Evolutionary conservation across 768 basidiomycete species (phyloP).

Genomic region (Pisolithus orientalis): DNA sequence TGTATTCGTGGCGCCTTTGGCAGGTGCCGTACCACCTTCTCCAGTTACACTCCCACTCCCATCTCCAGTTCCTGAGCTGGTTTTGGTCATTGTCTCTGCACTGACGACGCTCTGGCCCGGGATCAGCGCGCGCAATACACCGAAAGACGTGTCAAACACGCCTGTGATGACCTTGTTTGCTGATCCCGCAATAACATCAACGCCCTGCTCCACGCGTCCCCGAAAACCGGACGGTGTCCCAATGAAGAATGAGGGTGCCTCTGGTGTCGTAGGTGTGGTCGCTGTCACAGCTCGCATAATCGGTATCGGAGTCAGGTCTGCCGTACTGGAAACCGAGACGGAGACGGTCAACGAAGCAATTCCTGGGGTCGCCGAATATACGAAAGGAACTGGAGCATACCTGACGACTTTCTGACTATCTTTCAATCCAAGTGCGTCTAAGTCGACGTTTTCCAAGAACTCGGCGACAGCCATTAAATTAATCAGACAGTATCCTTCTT

Average conservation of each 20-base stretch:
- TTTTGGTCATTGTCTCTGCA: slow-evolving; percentile 2
- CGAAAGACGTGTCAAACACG: slow-evolving; percentile 88
- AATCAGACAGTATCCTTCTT: slow-evolving; percentile 89
- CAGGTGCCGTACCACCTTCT: slow-evolving; percentile 5
- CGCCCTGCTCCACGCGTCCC: slow-evolving; percentile 71
- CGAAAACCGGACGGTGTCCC: slow-evolving; percentile 50
- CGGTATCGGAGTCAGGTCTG: slow-evolving; percentile 77
- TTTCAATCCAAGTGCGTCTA: slow-evolving; percentile 61
- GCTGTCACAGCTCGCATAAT: slow-evolving; percentile 42
- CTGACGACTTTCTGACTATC: slow-evolving; percentile 53
- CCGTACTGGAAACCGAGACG: slow-evolving; percentile 42
- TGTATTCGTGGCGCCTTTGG: slow-evolving; percentile 16
- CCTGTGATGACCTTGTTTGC: slow-evolving; percentile 75
- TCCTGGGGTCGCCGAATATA: not conserved
- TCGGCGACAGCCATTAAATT: slow-evolving; percentile 94
- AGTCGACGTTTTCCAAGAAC: slow-evolving; percentile 91
- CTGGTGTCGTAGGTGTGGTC: slow-evolving; percentile 37
- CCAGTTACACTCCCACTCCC: not conserved
- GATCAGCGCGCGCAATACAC: slow-evolving; percentile 75
- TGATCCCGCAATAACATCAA: slow-evolving; percentile 73
- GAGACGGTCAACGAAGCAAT: not conserved
- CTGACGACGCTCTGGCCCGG: slow-evolving; percentile 32
- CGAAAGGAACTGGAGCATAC: slow-evolving; percentile 27
- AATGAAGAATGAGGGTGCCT: slow-evolving; percentile 38
- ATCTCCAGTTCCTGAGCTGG: not conserved